Evolutionary conservation across 1,284 basidiomycete species (phyloP).

Genomic region (Melampsora abietis-canadensis): DNA sequence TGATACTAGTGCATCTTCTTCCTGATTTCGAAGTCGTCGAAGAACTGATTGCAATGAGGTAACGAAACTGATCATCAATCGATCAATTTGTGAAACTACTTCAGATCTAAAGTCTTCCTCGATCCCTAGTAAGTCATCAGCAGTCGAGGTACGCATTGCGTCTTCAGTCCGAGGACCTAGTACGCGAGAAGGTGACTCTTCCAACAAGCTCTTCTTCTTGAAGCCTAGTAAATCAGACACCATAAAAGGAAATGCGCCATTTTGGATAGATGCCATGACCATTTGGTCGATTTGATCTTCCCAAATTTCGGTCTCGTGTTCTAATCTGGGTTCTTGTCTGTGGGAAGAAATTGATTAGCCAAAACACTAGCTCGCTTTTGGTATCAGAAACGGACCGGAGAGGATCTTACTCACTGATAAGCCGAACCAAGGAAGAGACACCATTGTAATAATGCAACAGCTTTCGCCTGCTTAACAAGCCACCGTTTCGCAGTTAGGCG

Average conservation of each 20-base stretch:
- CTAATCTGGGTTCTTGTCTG: slow-evolving; percentile 66
- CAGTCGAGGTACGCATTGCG: slow-evolving; percentile 29
- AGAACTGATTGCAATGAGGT: slow-evolving; percentile 77
- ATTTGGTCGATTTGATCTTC: slow-evolving; percentile 75
- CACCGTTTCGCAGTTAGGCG: slow-evolving; percentile 35
- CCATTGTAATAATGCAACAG: slow-evolving; percentile 43
- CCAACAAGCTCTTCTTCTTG: slow-evolving; percentile 50
- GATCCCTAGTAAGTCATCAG: slow-evolving; percentile 49
- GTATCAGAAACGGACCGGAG: background rate
- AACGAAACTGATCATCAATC: slow-evolving; percentile 69
- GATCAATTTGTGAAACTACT: slow-evolving; percentile 68
- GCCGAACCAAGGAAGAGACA: slow-evolving; percentile 40
- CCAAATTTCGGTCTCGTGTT: slow-evolving; percentile 62
- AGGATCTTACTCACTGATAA: slow-evolving; percentile 37
- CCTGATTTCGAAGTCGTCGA: slow-evolving; percentile 82
- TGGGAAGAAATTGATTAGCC: slow-evolving; percentile 60
- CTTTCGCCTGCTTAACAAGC: slow-evolving; percentile 40
- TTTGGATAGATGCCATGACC: slow-evolving; percentile 61
- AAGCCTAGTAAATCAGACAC: slow-evolving; percentile 53
- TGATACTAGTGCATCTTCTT: slow-evolving; percentile 75
- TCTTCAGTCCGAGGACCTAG: slow-evolving; percentile 49
- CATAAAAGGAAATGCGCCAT: slow-evolving; percentile 77
- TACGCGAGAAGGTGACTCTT: slow-evolving; percentile 45
- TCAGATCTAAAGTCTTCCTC: slow-evolving; percentile 67
- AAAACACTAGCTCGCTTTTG: background rate